Evolutionary conservation across 129 eudicot species (phyloP), one percentile per base, ranked within the genome.

Genomic region (Ambrosia trifida): DNA sequence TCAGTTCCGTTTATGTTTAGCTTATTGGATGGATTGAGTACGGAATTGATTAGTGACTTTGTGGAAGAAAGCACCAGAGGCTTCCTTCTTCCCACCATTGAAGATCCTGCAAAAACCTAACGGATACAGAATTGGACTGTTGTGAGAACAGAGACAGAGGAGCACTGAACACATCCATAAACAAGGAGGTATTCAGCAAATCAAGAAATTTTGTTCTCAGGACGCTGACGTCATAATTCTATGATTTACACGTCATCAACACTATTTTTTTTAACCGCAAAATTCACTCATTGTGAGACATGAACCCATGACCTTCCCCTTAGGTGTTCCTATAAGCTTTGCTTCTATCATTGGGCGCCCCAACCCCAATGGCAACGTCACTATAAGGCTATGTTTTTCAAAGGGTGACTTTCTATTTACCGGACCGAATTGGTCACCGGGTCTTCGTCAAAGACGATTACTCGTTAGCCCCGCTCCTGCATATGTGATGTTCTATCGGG

Each of bases 51-150:
- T 14, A 93, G 91, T 67, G 84, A 76, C 76, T 85, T 82, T 61
- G 98, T 93, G 4, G 98, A 93, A 73, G 95, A 83, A 36, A 93
- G 96, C 68, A 89, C 82, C 64, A 93, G 81, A 2, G 98, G 98
- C 89, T 87, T 93, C 84, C 96, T 85, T 77, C 95, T 80, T 56
- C 81, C 90, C 85, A 84, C 93, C 95, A 83, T 83, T 43, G 11
- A 57, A 44, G 20, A 30, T 53, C 33, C 72, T 44, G 66, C 9
- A 16, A 44, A 35, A 74, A 19, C n/a, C 52, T 31, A 73, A 43
- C 32, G 53, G n/a, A 11, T 24, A 24, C 28, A 24, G 28, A 62
- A 28, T 58, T 41, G 76, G 58, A 57, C 14, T 12, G 66, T 47
- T 12, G 1, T 36, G 20, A 56, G 57, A 11, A 31, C 11, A 41